A percentile compares a stretch with the other conserved stretches of the same genome.
phyloP scores from a whole-genome alignment of 805 yeast genomes.

The Myxozyma melibiosi region DNA sequence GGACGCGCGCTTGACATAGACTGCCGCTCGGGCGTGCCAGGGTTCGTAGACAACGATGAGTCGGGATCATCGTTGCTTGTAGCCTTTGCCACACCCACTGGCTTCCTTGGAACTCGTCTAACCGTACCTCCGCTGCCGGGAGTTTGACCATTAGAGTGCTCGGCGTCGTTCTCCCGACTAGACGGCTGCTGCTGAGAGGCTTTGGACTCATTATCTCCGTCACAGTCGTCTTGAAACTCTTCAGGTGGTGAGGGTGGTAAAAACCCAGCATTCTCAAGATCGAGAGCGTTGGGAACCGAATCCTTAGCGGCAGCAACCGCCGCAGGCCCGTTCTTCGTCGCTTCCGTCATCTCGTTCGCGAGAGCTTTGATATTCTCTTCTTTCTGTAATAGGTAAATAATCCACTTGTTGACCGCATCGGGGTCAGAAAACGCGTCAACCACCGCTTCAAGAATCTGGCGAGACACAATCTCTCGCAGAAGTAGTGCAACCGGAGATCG shows the following conservation, averaged over 20 bases:
- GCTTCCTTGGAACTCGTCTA: conserved; percentile 3
- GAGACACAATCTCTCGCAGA: conserved; percentile 31
- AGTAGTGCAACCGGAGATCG: conserved; percentile 32
- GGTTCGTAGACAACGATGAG: not conserved
- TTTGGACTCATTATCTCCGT: too few species aligned
- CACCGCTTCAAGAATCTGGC: conserved; percentile 25
- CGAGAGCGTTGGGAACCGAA: not conserved
- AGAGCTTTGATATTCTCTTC: conserved; percentile 29
- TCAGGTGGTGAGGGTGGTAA: conserved; percentile 1
- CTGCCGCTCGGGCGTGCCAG: not conserved
- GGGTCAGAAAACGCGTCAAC: conserved; percentile 35
- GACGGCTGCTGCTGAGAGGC: too few species aligned
- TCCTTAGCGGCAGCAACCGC: not conserved
- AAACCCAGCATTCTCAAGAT: conserved; percentile 9
- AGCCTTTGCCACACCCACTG: not conserved
- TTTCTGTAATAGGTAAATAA: conserved; percentile 28
- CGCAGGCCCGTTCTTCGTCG: not conserved
- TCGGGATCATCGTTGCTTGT: not conserved
- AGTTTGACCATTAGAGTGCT: not conserved
- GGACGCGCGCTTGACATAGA: not conserved
- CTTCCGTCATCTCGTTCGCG: conserved; percentile 18
- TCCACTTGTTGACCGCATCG: conserved; percentile 32
- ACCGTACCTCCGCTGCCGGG: too few species aligned
- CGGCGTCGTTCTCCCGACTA: not conserved
- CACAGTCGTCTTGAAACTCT: too few species aligned